These are phyloP conservation scores for Acacia confusa DNA, from an alignment of 306 rosid species.

Conservation along the genomic window DNA sequence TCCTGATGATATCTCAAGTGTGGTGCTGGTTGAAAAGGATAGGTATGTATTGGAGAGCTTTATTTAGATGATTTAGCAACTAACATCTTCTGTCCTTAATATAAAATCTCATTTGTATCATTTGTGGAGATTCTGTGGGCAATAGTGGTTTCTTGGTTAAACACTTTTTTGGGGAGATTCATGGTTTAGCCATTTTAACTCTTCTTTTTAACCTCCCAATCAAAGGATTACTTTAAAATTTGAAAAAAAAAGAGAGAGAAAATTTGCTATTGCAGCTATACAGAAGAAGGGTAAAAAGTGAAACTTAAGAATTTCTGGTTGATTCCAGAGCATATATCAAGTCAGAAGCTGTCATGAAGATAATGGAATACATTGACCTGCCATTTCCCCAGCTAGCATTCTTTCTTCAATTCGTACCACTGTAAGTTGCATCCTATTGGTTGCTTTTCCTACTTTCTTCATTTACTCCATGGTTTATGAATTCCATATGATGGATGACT, in stretches of 20 bases:
- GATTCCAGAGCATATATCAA: slow-evolving; percentile 73
- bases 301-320: slow-evolving; percentile 32
- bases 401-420: slow-evolving; percentile 66
- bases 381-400: slow-evolving; percentile 88
- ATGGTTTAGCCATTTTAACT: neutral
- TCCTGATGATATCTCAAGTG: slow-evolving; percentile 95
- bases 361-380: slow-evolving; percentile 82
- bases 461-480: slow-evolving; percentile 16
- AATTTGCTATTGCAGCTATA: neutral
- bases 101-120: no score
- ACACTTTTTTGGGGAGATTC: neutral
- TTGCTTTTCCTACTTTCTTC: neutral
- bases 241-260: slow-evolving; percentile 14
- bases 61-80: neutral
- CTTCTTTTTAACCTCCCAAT: neutral
- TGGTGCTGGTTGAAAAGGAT: slow-evolving; percentile 80
- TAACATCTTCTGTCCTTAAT: neutral
- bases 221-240: slow-evolving; percentile 6
- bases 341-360: slow-evolving; percentile 90
- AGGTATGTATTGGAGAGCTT: slow-evolving; percentile 43
- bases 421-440: slow-evolving; percentile 54
- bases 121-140: neutral
- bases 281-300: slow-evolving; percentile 14
- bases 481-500: slow-evolving; percentile 20
- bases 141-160: neutral